Evolutionary conservation across 441 rosid genomes (phyloP).

Genomic region (Gossypium trilobum): DNA sequence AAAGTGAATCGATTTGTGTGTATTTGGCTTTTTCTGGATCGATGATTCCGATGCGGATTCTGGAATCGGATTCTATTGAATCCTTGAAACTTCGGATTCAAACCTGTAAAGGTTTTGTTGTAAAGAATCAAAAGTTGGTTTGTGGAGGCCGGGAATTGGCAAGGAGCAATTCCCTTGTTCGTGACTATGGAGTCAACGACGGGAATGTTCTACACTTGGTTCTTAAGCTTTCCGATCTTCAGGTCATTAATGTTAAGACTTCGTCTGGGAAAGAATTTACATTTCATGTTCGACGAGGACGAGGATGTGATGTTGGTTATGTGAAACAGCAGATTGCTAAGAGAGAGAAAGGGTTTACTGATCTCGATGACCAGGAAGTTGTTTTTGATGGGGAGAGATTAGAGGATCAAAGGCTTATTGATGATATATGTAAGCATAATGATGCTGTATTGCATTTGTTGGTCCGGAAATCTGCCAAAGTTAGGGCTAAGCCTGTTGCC

Average conservation of each 20-base stretch:
- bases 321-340: conserved; percentile 62
- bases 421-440: conserved; percentile 41
- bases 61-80: conserved; percentile 55
- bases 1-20: conserved; percentile 47
- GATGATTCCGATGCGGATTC: conserved; percentile 45
- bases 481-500: conserved; percentile 52
- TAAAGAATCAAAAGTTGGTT: conserved; percentile 62
- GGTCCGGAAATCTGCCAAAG: conserved; percentile 53
- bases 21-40: conserved; percentile 37
- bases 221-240: conserved; percentile 66
- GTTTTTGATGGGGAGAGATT: conserved; percentile 59
- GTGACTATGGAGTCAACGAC: conserved; percentile 65
- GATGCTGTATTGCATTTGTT: conserved; percentile 57
- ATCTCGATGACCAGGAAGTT: conserved; percentile 53
- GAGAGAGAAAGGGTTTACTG: conserved; percentile 38
- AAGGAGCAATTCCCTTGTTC: conserved; percentile 56
- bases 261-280: conserved; percentile 47
- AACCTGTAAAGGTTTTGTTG: conserved; percentile 58
- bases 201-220: conserved; percentile 74
- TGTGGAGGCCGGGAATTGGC: conserved; percentile 68
- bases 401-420: conserved; percentile 61
- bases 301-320: conserved; percentile 62
- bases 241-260: conserved; percentile 60
- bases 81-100: conserved; percentile 66
- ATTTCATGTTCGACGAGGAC: conserved; percentile 52